A percentile compares a stretch with the other conserved stretches of the same genome.
phyloP scores from a whole-genome alignment of 139 green algal genomes.

The Chlorella sp. region DNA sequence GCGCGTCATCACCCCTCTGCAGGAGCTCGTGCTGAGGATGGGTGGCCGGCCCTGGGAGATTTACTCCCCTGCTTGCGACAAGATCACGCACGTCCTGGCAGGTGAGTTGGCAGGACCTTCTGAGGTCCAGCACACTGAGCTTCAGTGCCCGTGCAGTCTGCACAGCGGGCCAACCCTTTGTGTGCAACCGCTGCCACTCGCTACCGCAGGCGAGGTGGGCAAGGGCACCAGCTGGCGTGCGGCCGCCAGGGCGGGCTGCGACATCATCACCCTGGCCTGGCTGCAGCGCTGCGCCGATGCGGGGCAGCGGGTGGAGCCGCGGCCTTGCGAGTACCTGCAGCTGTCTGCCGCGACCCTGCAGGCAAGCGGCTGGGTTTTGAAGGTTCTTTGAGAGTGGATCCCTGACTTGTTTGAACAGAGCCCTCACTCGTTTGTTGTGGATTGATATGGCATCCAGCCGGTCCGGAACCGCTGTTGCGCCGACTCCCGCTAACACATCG shows the following conservation, averaged over 20 bases:
- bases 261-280: constrained; percentile 10
- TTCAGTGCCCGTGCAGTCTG: no score
- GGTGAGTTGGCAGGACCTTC: background rate
- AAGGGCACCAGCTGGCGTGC: background rate
- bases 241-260: background rate
- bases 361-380: background rate
- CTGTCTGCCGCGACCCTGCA: background rate
- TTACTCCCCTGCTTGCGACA: background rate
- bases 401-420: no score
- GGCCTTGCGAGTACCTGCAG: background rate
- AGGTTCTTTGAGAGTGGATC: no score
- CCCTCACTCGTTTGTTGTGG: no score
- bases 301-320: background rate
- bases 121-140: no score
- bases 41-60: background rate
- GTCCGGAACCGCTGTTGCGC: no score
- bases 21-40: background rate
- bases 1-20: background rate
- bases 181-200: no score
- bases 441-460: no score
- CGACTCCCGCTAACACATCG: no score
- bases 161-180: no score
- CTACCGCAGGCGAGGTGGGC: no score
- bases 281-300: background rate
- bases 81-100: constrained; percentile 1